Conservation (phyloP, 164 flowering plant species). For the Stephania yunnanensis region DNA sequence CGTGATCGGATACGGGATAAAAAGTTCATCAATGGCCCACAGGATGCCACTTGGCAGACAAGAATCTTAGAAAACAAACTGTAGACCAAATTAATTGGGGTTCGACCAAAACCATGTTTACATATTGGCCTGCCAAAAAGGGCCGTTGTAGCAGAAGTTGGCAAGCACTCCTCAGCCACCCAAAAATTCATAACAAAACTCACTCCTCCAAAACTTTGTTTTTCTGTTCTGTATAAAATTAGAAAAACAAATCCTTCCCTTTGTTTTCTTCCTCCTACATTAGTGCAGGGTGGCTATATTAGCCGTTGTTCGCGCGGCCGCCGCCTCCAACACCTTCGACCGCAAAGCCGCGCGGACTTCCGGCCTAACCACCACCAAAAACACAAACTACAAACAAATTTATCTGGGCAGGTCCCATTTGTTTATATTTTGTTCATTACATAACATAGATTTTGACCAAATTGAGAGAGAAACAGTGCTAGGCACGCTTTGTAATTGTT, state of each 20-base stretch:
- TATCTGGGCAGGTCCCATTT: no score
- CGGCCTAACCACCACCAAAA: not conserved
- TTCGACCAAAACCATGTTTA: not conserved
- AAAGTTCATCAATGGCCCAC: not conserved
- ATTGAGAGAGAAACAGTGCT: not conserved
- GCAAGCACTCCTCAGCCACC: not conserved
- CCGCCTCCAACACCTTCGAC: not conserved
- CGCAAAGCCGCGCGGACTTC: slow-evolving; percentile 2
- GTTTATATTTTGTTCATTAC: no score
- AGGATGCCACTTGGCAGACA: not conserved
- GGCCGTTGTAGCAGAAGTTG: not conserved
- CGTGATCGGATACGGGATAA: no score
- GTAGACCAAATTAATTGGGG: not conserved
- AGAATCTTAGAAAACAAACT: not conserved
- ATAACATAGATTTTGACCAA: not conserved
- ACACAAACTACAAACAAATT: not conserved
- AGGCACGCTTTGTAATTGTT: not conserved
- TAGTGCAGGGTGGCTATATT: not conserved
- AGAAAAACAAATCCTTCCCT: not conserved
- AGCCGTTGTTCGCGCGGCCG: slow-evolving; percentile 4
- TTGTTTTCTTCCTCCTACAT: not conserved
- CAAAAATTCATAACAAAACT: not conserved
- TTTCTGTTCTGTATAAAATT: not conserved
- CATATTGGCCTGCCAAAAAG: not conserved
- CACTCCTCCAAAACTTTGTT: not conserved